phyloP scores from a whole-genome alignment of 129 eudicot genomes.

The Heracleum sosnowskyi region DNA sequence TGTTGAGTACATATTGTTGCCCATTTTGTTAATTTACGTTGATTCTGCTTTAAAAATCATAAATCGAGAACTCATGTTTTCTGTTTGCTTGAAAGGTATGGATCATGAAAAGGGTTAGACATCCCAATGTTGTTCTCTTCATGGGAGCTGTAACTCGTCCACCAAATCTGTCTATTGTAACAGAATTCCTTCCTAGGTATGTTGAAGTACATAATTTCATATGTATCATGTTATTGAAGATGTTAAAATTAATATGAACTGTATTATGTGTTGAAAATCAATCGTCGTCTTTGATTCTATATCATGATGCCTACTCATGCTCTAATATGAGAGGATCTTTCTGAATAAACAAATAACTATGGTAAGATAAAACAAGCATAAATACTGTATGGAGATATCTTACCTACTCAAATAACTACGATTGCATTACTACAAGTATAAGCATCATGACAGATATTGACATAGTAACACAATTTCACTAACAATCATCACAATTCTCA shows the following conservation, averaged over 20 bases:
- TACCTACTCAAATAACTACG: neutral
- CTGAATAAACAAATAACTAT: neutral
- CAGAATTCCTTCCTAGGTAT: slow-evolving; percentile 98
- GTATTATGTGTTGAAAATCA: neutral
- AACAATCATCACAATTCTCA: neutral
- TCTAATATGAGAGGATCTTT: slow-evolving; percentile 1
- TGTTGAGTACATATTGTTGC: neutral
- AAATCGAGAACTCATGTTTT: neutral
- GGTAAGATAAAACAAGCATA: neutral
- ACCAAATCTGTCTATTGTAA: slow-evolving; percentile 91
- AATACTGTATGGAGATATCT: neutral
- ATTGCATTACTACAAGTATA: neutral
- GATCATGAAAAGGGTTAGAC: slow-evolving; percentile 87
- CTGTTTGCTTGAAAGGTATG: slow-evolving; percentile 48
- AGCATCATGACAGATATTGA: neutral
- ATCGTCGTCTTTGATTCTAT: neutral
- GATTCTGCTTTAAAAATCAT: neutral
- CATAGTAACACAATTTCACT: neutral
- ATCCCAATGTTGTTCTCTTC: slow-evolving; percentile 97
- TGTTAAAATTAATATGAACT: neutral
- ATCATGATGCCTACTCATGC: neutral
- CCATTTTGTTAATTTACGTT: neutral
- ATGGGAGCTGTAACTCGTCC: slow-evolving; percentile 99
- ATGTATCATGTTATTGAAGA: neutral
- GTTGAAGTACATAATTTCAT: slow-evolving; percentile 11